Base-by-base conservation (phyloP, 805 yeast species). In the Spathaspora gorwiae region DNA sequence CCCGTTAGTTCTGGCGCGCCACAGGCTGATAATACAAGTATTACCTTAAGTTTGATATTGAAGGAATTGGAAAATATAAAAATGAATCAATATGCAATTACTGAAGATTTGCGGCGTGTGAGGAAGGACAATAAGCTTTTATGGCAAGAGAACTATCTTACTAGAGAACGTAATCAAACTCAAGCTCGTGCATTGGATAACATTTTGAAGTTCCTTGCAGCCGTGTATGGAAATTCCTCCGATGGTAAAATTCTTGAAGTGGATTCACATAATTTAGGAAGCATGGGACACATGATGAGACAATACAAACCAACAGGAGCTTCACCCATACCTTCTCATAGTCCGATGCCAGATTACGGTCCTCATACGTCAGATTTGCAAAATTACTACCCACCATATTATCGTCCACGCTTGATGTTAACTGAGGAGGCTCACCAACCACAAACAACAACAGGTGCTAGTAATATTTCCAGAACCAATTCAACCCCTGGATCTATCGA, bases 181-280 rank as follows among this genome's bases (percentile, higher is more conserved):
- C 98, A 94, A 61, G 82, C 92, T 35, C 92, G 87, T 50, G 88
- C 96, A 19, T 72, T 94, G 45, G 95, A 90, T 52, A 85, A 87
- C 51, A 92, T 94, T 42, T 66, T 94, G 55, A 79, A 94, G 54
- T 92, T 94, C 53, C 71, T 94, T 56, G 95, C 97, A 2, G 79
- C 90, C 6, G 77, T 92, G 3, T 86, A 85, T 56, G 90, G 90
- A 15, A 70, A 55, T 33, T 37, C 43, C 7, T 77, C 74, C 52
- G 79, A 81, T 14, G 76, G 82, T 24, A 78, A 79, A 51, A 58
- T 69, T 8, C 56, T 68, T 39, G 75, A 70, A 44, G 64, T 64
- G 8, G 71, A 61, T 31, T 52, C 54, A 36, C 27, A 13, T 14
- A 38, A 47, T 33, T 48, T 48, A 31, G 35, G 47, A 31, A 39